Base-by-base conservation (phyloP, 1,284 basidiomycete genomes). In the Thecaphora frezii region DNA sequence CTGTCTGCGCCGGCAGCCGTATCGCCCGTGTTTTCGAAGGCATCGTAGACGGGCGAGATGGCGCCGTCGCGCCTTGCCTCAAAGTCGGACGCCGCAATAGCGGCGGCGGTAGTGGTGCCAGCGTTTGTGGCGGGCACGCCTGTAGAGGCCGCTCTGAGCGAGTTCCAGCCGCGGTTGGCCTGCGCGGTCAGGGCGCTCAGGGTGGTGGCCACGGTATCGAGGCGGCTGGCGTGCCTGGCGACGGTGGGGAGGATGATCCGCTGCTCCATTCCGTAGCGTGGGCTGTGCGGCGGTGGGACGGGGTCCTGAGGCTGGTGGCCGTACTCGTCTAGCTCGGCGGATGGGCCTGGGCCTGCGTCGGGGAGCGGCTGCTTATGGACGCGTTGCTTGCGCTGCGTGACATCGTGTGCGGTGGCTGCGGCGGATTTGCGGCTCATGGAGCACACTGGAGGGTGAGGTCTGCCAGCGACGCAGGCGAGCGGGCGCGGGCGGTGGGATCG, bases 11-110 rank as follows among this genome's bases (percentile, higher is more conserved):
- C n/a, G 55, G 55, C 12, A 3, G 13, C 33, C 19, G 40, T 1
- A 2, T 46, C 24, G 30, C 57, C 58, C 7, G 52, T 47, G 28
- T 66, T 66, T 45, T 61, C 54, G 22, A 66, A 66, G 21, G 63
- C 63, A 22, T 60, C 58, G 38, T 66, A 66, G 44, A 66, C 60
- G 24, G 63, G 63, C 8, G 58, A 66, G 46, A 61, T 49, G 46
- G 63, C 57, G 45, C 63, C 55, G 19, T 66, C 58, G 18, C 51
- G 40, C 22, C 54, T 54, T 9, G 54, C 42, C n/a, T 48, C 40
- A 5, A 39, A 37, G 23, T 50, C 48, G 28, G 48, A 42, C 18
- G 22, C 14, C 10, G 22, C 16, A 7, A 23, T 9, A 40, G 12
- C 5, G 14, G 40, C 25, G 24, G 26, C 23, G 23, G n/a, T 4